Percentiles rank a stretch among this genome's conserved stretches.
phyloP scores from a whole-genome alignment of 345 rosid genomes.

The Hirschfeldia incana region DNA sequence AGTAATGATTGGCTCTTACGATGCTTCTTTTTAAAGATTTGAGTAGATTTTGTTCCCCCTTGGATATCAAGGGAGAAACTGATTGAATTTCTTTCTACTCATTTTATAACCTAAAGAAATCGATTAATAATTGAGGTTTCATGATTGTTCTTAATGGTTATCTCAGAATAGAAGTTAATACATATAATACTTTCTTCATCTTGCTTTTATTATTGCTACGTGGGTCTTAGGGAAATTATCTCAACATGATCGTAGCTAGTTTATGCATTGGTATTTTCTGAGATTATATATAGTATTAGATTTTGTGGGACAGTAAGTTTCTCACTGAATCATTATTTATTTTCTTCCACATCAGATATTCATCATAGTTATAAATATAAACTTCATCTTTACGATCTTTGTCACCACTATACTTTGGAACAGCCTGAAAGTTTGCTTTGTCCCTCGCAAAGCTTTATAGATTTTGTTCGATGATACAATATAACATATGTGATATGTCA shows the following conservation, averaged over 20 bases:
- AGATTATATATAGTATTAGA: slow-evolving; percentile 3
- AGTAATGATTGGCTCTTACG: slow-evolving; percentile 39
- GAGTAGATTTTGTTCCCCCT: slow-evolving; percentile 37
- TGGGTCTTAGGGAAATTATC: slow-evolving; percentile 11
- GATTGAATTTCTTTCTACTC: slow-evolving; percentile 2
- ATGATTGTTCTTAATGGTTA: slow-evolving; percentile 31
- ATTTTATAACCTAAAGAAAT: slow-evolving; percentile 36
- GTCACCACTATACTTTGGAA: slow-evolving; percentile 34
- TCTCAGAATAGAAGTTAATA: slow-evolving; percentile 20
- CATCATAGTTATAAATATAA: background rate
- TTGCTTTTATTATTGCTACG: slow-evolving; percentile 3
- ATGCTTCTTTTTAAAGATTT: slow-evolving; percentile 35
- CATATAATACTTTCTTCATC: background rate
- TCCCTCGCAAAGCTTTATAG: slow-evolving; percentile 24
- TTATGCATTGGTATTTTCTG: background rate
- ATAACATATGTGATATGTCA: slow-evolving; percentile 2
- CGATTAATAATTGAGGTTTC: slow-evolving; percentile 30
- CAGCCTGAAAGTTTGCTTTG: slow-evolving; percentile 22
- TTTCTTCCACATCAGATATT: background rate
- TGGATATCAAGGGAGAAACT: slow-evolving; percentile 19
- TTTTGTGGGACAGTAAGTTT: slow-evolving; percentile 19
- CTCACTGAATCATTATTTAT: background rate
- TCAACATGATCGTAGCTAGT: too few species aligned
- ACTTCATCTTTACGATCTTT: slow-evolving; percentile 23
- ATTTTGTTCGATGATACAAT: background rate